Conservation (phyloP, 192 early-diverging fungal species). For the Lobosporangium transversale region DNA sequence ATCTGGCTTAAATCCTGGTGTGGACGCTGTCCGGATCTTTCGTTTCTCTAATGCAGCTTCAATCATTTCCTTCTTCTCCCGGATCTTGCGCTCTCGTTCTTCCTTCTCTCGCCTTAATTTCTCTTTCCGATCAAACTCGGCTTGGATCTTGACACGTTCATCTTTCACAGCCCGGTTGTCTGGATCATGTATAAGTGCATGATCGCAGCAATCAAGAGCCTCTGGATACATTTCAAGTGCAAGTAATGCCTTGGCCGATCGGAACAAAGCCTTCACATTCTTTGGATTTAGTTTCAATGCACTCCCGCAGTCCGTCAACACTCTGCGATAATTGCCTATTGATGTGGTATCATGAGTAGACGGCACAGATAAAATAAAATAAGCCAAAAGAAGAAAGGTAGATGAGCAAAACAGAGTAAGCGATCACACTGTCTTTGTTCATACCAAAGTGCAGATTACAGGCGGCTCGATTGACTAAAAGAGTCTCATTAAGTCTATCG, state of each 20-base stretch:
- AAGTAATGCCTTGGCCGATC: slow-evolving; percentile 84
- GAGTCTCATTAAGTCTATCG: slow-evolving; percentile 76
- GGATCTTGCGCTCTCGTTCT: slow-evolving; percentile 56
- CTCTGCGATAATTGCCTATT: slow-evolving; percentile 88
- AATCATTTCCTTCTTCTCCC: slow-evolving; percentile 55
- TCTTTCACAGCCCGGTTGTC: slow-evolving; percentile 55
- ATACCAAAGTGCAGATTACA: slow-evolving; percentile 87
- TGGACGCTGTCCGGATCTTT: slow-evolving; percentile 56
- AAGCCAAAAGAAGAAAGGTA: background rate
- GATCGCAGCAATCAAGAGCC: slow-evolving; percentile 85
- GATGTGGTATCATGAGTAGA: slow-evolving; percentile 9
- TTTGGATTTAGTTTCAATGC: slow-evolving; percentile 80
- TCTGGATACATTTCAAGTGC: slow-evolving; percentile 85
- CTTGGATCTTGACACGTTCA: slow-evolving; percentile 43
- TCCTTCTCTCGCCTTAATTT: slow-evolving; percentile 50
- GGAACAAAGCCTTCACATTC: slow-evolving; percentile 93
- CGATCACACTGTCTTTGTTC: background rate
- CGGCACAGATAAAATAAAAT: background rate
- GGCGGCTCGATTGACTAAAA: slow-evolving; percentile 91
- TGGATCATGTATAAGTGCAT: slow-evolving; percentile 75
- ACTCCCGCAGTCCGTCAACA: slow-evolving; percentile 89
- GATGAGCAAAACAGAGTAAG: background rate
- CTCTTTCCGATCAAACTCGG: slow-evolving; percentile 44
- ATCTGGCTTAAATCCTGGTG: slow-evolving; percentile 38
- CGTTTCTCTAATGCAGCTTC: slow-evolving; percentile 50